These are phyloP conservation scores for Paramarasmius palmivorus DNA, from an alignment of 1,284 basidiomycete genomes.

Conservation along the genomic window DNA sequence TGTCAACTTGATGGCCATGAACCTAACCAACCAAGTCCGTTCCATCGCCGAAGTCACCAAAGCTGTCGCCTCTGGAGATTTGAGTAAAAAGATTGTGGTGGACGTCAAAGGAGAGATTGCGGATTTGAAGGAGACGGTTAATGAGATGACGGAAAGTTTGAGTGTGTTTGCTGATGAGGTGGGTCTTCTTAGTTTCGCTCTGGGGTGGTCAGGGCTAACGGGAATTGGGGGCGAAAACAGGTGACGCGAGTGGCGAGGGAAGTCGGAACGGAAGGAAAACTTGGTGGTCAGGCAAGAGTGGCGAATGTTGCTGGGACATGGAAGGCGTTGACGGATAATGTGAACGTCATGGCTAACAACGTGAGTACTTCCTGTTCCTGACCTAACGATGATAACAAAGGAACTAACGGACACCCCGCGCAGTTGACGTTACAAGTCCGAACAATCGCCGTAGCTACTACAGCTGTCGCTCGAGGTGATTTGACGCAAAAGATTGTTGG, in stretches of 20 bases:
- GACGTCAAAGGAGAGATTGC: constrained; percentile 90
- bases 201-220: not conserved
- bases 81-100: constrained; percentile 89
- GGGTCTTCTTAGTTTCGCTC: not conserved
- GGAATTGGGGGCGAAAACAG: constrained; percentile 1
- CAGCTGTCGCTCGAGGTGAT: constrained; percentile 93
- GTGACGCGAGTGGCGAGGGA: constrained; percentile 78
- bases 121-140: constrained; percentile 85
- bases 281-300: constrained; percentile 87
- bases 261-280: constrained; percentile 88
- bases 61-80: constrained; percentile 86
- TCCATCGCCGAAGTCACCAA: constrained; percentile 87
- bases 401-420: too few species aligned
- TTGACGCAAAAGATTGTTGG: constrained; percentile 92
- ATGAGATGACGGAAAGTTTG: constrained; percentile 88
- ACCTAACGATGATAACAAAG: too few species aligned
- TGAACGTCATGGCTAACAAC: constrained; percentile 87
- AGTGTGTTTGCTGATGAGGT: constrained; percentile 83
- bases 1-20: constrained; percentile 90
- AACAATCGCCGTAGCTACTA: constrained; percentile 92
- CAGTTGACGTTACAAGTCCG: constrained; percentile 93
- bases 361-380: constrained; percentile 40
- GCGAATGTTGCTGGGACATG: constrained; percentile 95
- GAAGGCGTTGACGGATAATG: constrained; percentile 96
- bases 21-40: constrained; percentile 90